These are phyloP conservation scores for Durusdinium trenchii DNA, from an alignment of 73 alveolate species.

Conservation along the genomic window DNA sequence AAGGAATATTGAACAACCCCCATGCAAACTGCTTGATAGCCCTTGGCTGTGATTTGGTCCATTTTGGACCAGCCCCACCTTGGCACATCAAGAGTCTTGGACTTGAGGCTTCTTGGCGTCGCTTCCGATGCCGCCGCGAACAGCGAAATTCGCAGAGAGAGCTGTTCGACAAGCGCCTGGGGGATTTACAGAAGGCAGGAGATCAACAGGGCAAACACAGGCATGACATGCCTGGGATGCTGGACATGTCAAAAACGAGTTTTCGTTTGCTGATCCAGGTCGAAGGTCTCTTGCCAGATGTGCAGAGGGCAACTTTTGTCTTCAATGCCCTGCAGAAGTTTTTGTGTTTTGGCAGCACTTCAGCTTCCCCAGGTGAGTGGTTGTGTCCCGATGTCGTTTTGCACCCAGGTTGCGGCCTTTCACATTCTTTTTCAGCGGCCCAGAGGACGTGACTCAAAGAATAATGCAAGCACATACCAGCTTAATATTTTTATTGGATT, in stretches of 20 bases:
- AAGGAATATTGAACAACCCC: no score
- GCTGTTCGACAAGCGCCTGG: slow-evolving; percentile 64
- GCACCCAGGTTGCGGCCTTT: slow-evolving; percentile 77
- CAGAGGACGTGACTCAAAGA: neutral
- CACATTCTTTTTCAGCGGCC: slow-evolving; percentile 30
- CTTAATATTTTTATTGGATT: no score
- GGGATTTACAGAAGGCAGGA: slow-evolving; percentile 39
- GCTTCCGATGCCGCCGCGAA: slow-evolving; percentile 62
- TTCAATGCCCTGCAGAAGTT: slow-evolving; percentile 65
- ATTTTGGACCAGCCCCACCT: neutral
- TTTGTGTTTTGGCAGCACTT: slow-evolving; percentile 12
- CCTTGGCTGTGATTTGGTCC: no score
- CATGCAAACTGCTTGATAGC: no score
- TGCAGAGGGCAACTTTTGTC: slow-evolving; percentile 38
- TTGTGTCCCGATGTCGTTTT: no score
- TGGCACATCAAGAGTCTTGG: neutral
- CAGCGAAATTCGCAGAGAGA: slow-evolving; percentile 22
- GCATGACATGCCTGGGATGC: no score
- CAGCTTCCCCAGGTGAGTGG: neutral
- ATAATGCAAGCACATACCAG: no score
- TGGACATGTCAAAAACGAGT: no score
- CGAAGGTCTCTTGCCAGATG: slow-evolving; percentile 27
- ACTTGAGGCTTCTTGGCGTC: slow-evolving; percentile 33
- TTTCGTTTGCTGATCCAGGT: neutral
- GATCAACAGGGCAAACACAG: no score